A percentile compares a stretch with the other conserved stretches of the same genome.
Evolutionary conservation across 2,329 filamentous ascomycete species (phyloP).

Genomic region (Colletotrichum destructivum): DNA sequence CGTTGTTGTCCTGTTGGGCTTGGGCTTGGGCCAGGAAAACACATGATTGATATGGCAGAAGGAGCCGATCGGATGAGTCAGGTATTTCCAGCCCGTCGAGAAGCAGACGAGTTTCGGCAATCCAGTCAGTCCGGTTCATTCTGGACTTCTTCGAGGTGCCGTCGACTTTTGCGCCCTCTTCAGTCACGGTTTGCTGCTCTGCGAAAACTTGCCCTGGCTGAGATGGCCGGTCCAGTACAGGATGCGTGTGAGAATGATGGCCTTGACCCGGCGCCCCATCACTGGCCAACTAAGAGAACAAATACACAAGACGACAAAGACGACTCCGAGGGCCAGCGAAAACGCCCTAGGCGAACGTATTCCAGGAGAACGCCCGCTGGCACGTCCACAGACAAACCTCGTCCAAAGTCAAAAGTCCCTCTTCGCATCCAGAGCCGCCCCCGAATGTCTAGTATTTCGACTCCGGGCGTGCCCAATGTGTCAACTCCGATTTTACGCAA

Average conservation of each 20-base stretch:
- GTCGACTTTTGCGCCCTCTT: slow-evolving; percentile 63
- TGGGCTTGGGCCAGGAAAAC: background rate
- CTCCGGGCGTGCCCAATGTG: slow-evolving; percentile 18
- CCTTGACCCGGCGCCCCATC: background rate
- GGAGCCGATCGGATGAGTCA: no score
- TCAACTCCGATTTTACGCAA: slow-evolving; percentile 38
- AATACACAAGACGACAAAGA: slow-evolving; percentile 19
- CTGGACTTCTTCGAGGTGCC: slow-evolving; percentile 65
- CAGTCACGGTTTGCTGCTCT: slow-evolving; percentile 59
- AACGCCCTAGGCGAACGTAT: slow-evolving; percentile 42
- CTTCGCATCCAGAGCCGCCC: background rate
- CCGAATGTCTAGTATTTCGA: background rate
- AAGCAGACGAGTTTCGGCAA: background rate
- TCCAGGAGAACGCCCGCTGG: slow-evolving; percentile 24
- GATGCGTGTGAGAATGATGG: background rate
- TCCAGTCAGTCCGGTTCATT: background rate
- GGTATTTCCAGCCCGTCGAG: background rate
- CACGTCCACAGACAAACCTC: background rate
- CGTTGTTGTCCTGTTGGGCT: background rate
- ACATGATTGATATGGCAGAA: background rate
- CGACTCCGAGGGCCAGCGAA: slow-evolving; percentile 40
- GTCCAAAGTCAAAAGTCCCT: background rate
- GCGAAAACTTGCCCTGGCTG: slow-evolving; percentile 52
- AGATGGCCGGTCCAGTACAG: slow-evolving; percentile 6
- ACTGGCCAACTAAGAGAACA: slow-evolving; percentile 11